Evolutionary conservation across 805 yeast genomes (phyloP).

Genomic region (Kodamaea restingae): DNA sequence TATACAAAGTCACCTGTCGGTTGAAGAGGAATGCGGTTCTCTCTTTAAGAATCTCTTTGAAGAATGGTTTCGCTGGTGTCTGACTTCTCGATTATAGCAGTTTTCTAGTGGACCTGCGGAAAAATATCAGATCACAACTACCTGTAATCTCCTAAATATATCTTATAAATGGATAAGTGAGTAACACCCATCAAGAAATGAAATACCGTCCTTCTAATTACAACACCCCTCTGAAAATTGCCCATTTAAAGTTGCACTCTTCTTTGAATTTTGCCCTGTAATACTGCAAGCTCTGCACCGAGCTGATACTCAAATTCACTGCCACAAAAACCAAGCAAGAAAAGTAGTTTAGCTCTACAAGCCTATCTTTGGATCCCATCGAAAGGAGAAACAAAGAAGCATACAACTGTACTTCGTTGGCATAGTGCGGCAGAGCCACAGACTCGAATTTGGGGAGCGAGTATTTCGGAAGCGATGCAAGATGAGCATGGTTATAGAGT

Average conservation of each 20-base stretch:
- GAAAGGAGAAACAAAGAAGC: slow-evolving; percentile 22
- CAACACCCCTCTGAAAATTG: slow-evolving; percentile 36
- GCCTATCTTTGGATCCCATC: not conserved
- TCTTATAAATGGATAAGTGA: too few species aligned
- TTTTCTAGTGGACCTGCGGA: too few species aligned
- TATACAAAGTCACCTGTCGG: too few species aligned
- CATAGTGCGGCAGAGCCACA: slow-evolving; percentile 65
- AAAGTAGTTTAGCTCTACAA: slow-evolving; percentile 18
- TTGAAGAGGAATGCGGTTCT: too few species aligned
- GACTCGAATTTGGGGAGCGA: slow-evolving; percentile 45
- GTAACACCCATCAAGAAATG: too few species aligned
- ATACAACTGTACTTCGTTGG: slow-evolving; percentile 62
- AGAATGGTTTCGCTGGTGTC: too few species aligned
- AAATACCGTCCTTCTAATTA: too few species aligned
- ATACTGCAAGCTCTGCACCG: slow-evolving; percentile 48
- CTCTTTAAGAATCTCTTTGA: too few species aligned
- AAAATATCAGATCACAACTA: too few species aligned
- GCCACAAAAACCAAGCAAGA: slow-evolving; percentile 31
- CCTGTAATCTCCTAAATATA: too few species aligned
- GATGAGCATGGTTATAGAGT: slow-evolving; percentile 44
- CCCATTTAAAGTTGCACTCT: slow-evolving; percentile 24
- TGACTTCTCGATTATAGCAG: too few species aligned
- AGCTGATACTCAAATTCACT: slow-evolving; percentile 51
- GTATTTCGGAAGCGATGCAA: slow-evolving; percentile 52
- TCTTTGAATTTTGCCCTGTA: slow-evolving; percentile 34